phyloP scores from a whole-genome alignment of 2,329 filamentous ascomycete species.

The Fusarium bulbicola region DNA sequence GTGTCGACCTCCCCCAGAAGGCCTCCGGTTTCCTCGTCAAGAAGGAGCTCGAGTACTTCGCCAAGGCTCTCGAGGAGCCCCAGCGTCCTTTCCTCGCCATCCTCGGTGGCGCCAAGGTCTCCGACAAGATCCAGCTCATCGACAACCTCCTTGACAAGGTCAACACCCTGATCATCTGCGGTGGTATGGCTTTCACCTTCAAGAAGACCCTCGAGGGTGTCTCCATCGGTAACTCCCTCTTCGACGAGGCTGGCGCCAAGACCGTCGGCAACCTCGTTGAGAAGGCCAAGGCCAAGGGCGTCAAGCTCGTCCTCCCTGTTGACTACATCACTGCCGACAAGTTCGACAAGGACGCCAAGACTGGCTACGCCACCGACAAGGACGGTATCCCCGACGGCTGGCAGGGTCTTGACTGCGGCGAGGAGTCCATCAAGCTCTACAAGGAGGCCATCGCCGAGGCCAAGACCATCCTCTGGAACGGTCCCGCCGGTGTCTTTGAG shows the following conservation, averaged over 20 bases:
- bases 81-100: constrained; percentile 98
- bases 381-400: constrained; percentile 94
- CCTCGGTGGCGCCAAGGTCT: constrained; percentile 97
- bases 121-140: constrained; percentile 99
- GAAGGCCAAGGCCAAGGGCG: constrained; percentile 96
- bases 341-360: constrained; percentile 85
- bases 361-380: constrained; percentile 82
- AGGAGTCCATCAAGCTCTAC: constrained; percentile 88
- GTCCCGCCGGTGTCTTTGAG: constrained; percentile 96
- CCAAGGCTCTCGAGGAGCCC: constrained; percentile 91
- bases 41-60: constrained; percentile 99
- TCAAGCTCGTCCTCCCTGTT: constrained; percentile 92
- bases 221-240: constrained; percentile 89
- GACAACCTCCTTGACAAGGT: constrained; percentile 99
- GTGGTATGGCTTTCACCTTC: constrained; percentile 99
- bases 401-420: constrained; percentile 97
- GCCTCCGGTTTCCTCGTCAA: constrained; percentile 99
- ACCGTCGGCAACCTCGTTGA: constrained; percentile 86
- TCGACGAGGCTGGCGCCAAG: constrained; percentile 93
- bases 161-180: constrained; percentile 94
- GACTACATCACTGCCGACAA: constrained; percentile 98
- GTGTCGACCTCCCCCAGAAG: constrained; percentile 93
- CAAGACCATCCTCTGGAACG: constrained; percentile 99
- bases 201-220: constrained; percentile 97
- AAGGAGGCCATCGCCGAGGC: constrained; percentile 85